phyloP scores from a whole-genome alignment of 2,329 filamentous ascomycete species.

The Periglandula ipomoeae region DNA sequence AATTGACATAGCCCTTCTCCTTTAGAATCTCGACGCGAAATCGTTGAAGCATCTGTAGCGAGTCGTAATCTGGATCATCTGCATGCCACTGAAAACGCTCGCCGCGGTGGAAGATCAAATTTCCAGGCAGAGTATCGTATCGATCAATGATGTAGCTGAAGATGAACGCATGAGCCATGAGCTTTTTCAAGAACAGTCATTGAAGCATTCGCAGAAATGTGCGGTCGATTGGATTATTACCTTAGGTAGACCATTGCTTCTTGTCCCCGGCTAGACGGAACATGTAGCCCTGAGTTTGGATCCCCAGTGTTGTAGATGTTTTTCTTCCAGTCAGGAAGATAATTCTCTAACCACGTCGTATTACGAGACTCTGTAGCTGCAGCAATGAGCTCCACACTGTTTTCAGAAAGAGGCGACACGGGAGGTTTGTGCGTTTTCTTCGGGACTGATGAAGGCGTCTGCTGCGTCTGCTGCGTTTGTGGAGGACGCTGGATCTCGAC shows the following conservation, averaged over 20 bases:
- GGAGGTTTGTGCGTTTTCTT: neutral
- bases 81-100: conserved; percentile 44
- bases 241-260: conserved; percentile 46
- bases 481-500: neutral
- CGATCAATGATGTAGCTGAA: conserved; percentile 37
- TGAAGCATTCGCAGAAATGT: no score
- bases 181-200: neutral
- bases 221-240: no score
- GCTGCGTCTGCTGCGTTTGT: no score
- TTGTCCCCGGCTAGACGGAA: conserved; percentile 40
- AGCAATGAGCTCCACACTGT: neutral
- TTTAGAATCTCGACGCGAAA: conserved; percentile 42
- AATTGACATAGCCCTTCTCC: conserved; percentile 47
- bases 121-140: conserved; percentile 35
- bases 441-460: no score
- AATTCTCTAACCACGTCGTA: conserved; percentile 30
- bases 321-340: conserved; percentile 24
- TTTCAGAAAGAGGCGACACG: neutral
- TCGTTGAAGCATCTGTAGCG: conserved; percentile 38
- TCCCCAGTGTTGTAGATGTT: neutral
- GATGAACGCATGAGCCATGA: neutral
- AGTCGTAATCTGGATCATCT: conserved; percentile 44
- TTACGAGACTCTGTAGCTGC: conserved; percentile 7
- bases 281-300: conserved; percentile 34
- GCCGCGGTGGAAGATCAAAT: conserved; percentile 38